Percentiles rank a stretch among this genome's conserved stretches.
phyloP scores from a whole-genome alignment of 2,329 filamentous ascomycete genomes.

The Neofusicoccum ribis region DNA sequence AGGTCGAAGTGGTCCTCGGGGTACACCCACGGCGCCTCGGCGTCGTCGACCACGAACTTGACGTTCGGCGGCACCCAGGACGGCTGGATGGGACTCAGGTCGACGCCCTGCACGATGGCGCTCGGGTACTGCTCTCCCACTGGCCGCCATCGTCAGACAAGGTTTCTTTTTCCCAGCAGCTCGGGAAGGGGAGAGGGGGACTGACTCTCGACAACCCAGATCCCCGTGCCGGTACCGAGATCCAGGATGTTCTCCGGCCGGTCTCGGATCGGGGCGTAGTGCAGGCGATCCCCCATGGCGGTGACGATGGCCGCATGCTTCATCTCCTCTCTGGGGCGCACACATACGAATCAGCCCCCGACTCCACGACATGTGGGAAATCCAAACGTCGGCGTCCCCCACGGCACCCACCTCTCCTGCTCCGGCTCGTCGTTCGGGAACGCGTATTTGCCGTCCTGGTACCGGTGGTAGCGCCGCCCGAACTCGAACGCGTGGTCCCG shows the following conservation, averaged over 20 bases:
- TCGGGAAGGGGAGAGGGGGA: not conserved
- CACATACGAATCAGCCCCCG: constrained; percentile 24
- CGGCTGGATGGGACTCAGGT: constrained; percentile 40
- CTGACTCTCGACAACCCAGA: constrained; percentile 33
- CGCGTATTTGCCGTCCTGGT: constrained; percentile 34
- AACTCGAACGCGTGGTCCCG: constrained; percentile 26
- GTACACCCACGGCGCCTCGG: constrained; percentile 45
- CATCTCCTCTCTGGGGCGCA: constrained; percentile 25
- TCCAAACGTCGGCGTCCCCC: too few relatives aligned
- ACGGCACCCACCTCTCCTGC: constrained; percentile 37
- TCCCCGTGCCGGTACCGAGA: constrained; percentile 17
- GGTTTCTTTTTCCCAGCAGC: constrained; percentile 33
- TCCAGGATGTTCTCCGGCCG: constrained; percentile 10
- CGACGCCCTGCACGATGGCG: constrained; percentile 32
- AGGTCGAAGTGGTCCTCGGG: constrained; percentile 44
- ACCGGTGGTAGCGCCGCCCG: constrained; percentile 22
- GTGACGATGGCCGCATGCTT: constrained; percentile 2
- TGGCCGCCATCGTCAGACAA: constrained; percentile 20
- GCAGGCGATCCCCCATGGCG: constrained; percentile 2
- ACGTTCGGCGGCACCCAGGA: constrained; percentile 48
- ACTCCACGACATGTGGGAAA: too few relatives aligned
- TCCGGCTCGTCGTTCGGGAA: constrained; percentile 41
- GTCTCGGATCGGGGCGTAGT: constrained; percentile 15
- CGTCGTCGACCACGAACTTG: constrained; percentile 50
- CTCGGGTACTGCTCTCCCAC: constrained; percentile 36